A percentile compares a stretch with the other conserved stretches of the same genome.
Conservation (phyloP, 768 basidiomycete species). For the Termitomyces titanicus region DNA sequence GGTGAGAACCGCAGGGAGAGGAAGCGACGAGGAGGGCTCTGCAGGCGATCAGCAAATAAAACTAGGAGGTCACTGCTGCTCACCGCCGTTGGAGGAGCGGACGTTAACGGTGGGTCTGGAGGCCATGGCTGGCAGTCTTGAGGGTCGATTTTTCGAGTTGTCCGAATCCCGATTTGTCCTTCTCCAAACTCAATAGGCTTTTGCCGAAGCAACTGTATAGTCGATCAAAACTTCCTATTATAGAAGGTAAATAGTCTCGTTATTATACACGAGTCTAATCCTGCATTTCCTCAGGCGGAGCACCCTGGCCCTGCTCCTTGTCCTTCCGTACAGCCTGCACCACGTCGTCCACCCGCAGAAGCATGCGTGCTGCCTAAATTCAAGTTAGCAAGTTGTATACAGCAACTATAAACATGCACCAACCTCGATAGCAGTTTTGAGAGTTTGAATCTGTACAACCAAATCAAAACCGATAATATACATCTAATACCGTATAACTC, state of each 20-base stretch:
- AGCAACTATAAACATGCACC: constrained; percentile 3
- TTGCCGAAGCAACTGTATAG: constrained; percentile 39
- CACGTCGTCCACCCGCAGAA: constrained; percentile 92
- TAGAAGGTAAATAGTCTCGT: not conserved
- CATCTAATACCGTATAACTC: not conserved
- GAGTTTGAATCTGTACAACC: constrained; percentile 72
- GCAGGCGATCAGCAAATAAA: constrained; percentile 6
- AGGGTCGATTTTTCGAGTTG: constrained; percentile 27
- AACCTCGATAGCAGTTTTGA: constrained; percentile 96
- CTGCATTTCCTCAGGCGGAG: constrained; percentile 55
- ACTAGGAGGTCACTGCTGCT: constrained; percentile 13
- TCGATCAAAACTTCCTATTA: constrained; percentile 6
- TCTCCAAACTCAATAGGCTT: constrained; percentile 27
- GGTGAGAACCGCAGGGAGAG: constrained; percentile 93
- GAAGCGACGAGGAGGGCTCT: constrained; percentile 87
- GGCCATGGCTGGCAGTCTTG: constrained; percentile 70
- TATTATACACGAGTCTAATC: too few relatives aligned
- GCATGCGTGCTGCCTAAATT: constrained; percentile 76
- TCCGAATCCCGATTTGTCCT: constrained; percentile 17
- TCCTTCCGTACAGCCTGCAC: constrained; percentile 86
- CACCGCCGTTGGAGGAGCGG: constrained; percentile 73
- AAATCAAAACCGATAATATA: not conserved
- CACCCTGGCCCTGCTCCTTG: constrained; percentile 46
- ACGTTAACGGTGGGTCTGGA: constrained; percentile 91
- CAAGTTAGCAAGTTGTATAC: not conserved